These are phyloP conservation scores for Tricholoma bakamatsutake DNA, from an alignment of 768 basidiomycete genomes.

Conservation along the genomic window DNA sequence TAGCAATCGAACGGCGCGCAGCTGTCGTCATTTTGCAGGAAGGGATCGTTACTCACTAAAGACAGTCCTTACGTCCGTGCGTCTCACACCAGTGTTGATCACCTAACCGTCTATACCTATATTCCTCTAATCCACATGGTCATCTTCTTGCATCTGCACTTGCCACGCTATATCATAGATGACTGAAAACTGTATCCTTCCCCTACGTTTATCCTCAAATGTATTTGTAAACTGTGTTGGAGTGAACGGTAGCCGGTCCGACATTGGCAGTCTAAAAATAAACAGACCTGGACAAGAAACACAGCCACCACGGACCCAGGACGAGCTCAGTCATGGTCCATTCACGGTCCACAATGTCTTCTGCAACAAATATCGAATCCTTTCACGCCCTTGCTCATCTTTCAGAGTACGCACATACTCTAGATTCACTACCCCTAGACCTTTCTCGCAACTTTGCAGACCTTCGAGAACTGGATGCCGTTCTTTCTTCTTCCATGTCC, in stretches of 20 bases:
- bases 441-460: slow-evolving; percentile 93
- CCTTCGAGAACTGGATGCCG: slow-evolving; percentile 97
- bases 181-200: slow-evolving; percentile 14
- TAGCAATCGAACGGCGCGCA: not conserved
- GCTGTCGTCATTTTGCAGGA: too few species aligned
- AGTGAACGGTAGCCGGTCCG: not conserved
- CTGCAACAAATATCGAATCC: slow-evolving; percentile 30
- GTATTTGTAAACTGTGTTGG: slow-evolving; percentile 8
- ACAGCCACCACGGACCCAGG: not conserved
- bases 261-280: not conserved
- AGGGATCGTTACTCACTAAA: too few species aligned
- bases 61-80: not conserved
- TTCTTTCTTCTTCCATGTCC: slow-evolving; percentile 83
- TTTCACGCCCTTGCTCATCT: slow-evolving; percentile 67
- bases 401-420: slow-evolving; percentile 82
- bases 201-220: slow-evolving; percentile 3
- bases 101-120: not conserved
- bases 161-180: slow-evolving; percentile 9
- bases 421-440: slow-evolving; percentile 91
- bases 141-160: slow-evolving; percentile 1
- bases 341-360: slow-evolving; percentile 18
- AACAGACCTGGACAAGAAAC: too few species aligned
- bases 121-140: slow-evolving; percentile 1
- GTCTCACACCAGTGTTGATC: slow-evolving; percentile 11
- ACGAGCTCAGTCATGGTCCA: slow-evolving; percentile 28